Evolutionary conservation across 352 stramenopile genomes (phyloP).

Genomic region (Discostella stelligera): DNA sequence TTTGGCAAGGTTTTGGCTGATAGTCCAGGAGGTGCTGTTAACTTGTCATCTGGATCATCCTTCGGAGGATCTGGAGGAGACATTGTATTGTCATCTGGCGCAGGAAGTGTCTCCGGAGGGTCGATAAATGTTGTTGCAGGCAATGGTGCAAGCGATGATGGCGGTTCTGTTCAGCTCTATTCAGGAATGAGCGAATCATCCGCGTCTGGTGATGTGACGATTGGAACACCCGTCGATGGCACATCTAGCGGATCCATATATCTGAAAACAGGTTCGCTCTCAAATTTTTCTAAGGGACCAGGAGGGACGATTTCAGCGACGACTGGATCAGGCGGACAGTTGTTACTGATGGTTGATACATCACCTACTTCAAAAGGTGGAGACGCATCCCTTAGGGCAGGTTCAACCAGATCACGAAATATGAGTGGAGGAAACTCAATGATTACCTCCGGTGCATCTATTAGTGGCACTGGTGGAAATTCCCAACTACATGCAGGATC

Average conservation of each 20-base stretch:
- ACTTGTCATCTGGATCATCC: conserved; percentile 20
- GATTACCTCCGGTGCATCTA: conserved; percentile 21
- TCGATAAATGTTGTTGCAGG: conserved; percentile 14
- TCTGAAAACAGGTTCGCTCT: conserved; percentile 16
- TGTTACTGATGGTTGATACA: conserved; percentile 14
- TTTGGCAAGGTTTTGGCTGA: not conserved
- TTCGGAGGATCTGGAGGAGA: conserved; percentile 17
- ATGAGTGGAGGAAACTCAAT: conserved; percentile 17
- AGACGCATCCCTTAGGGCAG: conserved; percentile 24
- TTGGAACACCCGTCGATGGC: conserved; percentile 10
- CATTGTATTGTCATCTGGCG: conserved; percentile 18
- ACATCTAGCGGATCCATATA: conserved; percentile 20
- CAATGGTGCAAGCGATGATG: conserved; percentile 6
- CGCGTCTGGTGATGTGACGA: conserved; percentile 19
- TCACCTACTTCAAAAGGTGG: conserved; percentile 23
- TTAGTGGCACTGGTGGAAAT: conserved; percentile 15
- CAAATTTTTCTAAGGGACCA: conserved; percentile 1
- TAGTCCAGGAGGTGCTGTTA: conserved; percentile 14
- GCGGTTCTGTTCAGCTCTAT: conserved; percentile 22
- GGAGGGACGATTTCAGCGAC: conserved; percentile 10
- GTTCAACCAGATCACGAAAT: conserved; percentile 2
- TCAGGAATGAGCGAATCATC: conserved; percentile 12
- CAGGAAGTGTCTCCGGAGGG: conserved; percentile 19
- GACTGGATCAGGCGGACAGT: conserved; percentile 20
- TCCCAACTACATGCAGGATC: conserved; percentile 15